A percentile compares a stretch with the other conserved stretches of the same genome.
These are phyloP conservation scores for Botryobasidium botryosum DNA, from an alignment of 768 basidiomycete genomes.

Conservation along the genomic window DNA sequence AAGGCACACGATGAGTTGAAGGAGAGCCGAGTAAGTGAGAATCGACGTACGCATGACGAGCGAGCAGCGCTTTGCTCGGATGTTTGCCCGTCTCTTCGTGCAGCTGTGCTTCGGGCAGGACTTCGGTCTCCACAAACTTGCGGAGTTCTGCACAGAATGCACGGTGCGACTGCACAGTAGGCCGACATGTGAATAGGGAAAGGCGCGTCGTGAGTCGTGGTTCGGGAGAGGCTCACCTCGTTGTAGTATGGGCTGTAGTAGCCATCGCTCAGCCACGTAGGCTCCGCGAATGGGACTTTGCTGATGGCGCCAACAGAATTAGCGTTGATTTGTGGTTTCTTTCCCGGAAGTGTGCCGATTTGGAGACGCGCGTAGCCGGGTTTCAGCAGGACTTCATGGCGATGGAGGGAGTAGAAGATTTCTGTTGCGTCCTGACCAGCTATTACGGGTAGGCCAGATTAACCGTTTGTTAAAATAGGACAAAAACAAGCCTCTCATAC, in stretches of 20 bases:
- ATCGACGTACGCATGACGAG: not conserved
- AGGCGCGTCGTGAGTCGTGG: not conserved
- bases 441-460: too few relatives aligned
- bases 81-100: slow-evolving; percentile 82
- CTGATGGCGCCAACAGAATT: slow-evolving; percentile 44
- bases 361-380: slow-evolving; percentile 58
- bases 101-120: slow-evolving; percentile 52
- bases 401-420: slow-evolving; percentile 77
- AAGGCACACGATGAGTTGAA: not conserved
- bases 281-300: slow-evolving; percentile 72
- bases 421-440: slow-evolving; percentile 81
- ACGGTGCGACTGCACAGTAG: slow-evolving; percentile 62
- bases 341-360: slow-evolving; percentile 54
- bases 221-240: slow-evolving; percentile 28
- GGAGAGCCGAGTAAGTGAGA: not conserved
- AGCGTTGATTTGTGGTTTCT: slow-evolving; percentile 35
- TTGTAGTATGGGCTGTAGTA: slow-evolving; percentile 65
- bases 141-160: slow-evolving; percentile 56
- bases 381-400: slow-evolving; percentile 61
- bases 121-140: not conserved
- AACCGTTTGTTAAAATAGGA: too few relatives aligned
- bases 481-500: too few relatives aligned
- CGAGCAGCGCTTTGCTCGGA: slow-evolving; percentile 68
- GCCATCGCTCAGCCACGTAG: slow-evolving; percentile 47
- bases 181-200: slow-evolving; percentile 35